Conservation (phyloP, 2,329 filamentous ascomycete genomes). For the Ceratocystiopsis minuta region DNA sequence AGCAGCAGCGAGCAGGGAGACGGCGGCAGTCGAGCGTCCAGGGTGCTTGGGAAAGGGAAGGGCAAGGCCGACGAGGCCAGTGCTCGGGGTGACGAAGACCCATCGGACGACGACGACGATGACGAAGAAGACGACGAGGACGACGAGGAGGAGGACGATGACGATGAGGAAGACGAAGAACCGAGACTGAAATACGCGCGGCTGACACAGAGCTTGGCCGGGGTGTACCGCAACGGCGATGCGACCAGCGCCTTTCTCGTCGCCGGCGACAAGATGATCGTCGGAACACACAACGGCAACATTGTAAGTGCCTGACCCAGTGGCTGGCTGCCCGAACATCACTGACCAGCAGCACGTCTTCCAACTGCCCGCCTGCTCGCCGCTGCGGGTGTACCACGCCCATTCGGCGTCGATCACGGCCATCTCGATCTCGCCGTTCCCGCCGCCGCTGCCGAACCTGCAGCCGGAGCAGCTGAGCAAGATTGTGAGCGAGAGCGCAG, state of each 20-base stretch:
- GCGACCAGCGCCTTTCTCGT: slow-evolving; percentile 82
- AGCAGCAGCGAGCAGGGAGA: not conserved
- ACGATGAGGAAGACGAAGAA: slow-evolving; percentile 64
- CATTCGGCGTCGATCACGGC: slow-evolving; percentile 82
- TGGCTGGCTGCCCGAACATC: too few relatives aligned
- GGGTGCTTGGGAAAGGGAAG: slow-evolving; percentile 2
- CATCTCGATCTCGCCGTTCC: slow-evolving; percentile 78
- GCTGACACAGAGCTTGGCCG: slow-evolving; percentile 59
- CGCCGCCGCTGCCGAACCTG: slow-evolving; percentile 32
- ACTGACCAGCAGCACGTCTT: slow-evolving; percentile 51
- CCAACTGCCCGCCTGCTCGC: slow-evolving; percentile 63
- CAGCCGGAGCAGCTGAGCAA: slow-evolving; percentile 22
- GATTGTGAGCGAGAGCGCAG: slow-evolving; percentile 18
- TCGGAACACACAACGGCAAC: slow-evolving; percentile 92
- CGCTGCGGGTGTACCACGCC: slow-evolving; percentile 73
- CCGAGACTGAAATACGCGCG: slow-evolving; percentile 86
- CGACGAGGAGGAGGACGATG: slow-evolving; percentile 30
- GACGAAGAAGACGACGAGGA: slow-evolving; percentile 17
- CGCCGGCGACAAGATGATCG: slow-evolving; percentile 89
- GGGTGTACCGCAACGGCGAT: slow-evolving; percentile 86
- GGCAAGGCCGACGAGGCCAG: not conserved
- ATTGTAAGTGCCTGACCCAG: slow-evolving; percentile 42
- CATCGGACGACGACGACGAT: slow-evolving; percentile 6
- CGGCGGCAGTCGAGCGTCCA: not conserved
- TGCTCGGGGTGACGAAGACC: not conserved